These are phyloP conservation scores for Sicyos baderoa DNA, from an alignment of 306 rosid species.

Conservation along the genomic window DNA sequence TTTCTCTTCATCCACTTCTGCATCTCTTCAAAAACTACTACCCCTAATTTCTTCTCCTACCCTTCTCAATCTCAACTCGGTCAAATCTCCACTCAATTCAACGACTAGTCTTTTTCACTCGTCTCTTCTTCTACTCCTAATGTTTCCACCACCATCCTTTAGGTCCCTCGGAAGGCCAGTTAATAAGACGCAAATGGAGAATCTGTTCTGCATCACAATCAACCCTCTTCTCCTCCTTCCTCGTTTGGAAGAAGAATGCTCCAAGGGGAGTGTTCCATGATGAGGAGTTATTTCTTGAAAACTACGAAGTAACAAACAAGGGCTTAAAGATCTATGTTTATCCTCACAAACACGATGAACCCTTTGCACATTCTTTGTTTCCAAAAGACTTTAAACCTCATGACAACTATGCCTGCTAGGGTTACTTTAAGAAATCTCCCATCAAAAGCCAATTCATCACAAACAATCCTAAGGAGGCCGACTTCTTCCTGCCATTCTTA, in stretches of 20 bases:
- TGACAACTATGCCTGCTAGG: conserved; percentile 77
- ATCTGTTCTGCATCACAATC: background rate
- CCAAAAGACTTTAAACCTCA: conserved; percentile 48
- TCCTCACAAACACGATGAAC: conserved; percentile 51
- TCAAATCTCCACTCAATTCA: background rate
- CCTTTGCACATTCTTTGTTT: conserved; percentile 60
- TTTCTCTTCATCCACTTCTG: conserved; percentile 39
- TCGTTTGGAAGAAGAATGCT: conserved; percentile 19
- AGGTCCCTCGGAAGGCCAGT: background rate
- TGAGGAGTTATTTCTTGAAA: conserved; percentile 47
- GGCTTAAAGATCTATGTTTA: conserved; percentile 79
- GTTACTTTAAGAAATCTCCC: conserved; percentile 62
- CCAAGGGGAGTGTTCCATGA: conserved; percentile 53
- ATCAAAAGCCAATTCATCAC: conserved; percentile 56
- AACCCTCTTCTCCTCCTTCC: conserved; percentile 1
- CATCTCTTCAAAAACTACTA: conserved; percentile 31
- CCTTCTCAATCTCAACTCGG: background rate
- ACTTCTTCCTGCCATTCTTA: conserved; percentile 72
- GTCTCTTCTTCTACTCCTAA: background rate
- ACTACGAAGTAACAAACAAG: conserved; percentile 62
- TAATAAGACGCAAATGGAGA: background rate
- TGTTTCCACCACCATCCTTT: background rate
- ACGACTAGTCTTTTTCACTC: background rate
- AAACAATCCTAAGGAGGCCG: conserved; percentile 45
- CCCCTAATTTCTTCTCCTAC: conserved; percentile 20